Evolutionary conservation across 352 stramenopile genomes (phyloP).

Genomic region (Globisporangium canariense): DNA sequence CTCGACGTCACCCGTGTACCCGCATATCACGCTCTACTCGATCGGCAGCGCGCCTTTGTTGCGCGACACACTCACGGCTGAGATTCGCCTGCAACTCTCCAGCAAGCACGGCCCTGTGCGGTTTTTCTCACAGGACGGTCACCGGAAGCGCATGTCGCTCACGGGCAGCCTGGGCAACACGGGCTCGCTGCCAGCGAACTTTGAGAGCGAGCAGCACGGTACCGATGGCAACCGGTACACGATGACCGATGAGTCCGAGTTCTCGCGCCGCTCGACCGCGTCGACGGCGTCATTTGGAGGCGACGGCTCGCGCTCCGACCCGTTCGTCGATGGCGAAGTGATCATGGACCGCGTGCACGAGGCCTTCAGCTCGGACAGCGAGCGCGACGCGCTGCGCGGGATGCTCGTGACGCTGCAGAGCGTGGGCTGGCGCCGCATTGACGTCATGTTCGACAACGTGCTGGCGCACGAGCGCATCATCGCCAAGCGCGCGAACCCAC

Average conservation of each 20-base stretch:
- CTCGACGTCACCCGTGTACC: constrained; percentile 64
- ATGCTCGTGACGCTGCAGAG: constrained; percentile 78
- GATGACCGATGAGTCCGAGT: constrained; percentile 12
- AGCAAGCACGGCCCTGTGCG: constrained; percentile 39
- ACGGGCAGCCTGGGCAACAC: not conserved
- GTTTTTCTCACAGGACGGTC: constrained; percentile 16
- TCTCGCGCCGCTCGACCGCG: constrained; percentile 10
- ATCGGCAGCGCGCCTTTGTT: constrained; percentile 47
- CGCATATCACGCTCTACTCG: constrained; percentile 58
- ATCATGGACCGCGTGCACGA: constrained; percentile 66
- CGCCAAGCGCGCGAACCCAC: constrained; percentile 58
- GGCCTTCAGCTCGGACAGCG: constrained; percentile 57
- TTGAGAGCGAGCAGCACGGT: constrained; percentile 5
- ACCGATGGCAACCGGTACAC: constrained; percentile 11
- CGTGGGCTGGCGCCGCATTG: constrained; percentile 66
- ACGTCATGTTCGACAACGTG: constrained; percentile 66
- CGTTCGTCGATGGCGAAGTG: constrained; percentile 50
- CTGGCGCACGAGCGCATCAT: constrained; percentile 82
- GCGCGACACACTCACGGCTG: constrained; percentile 41
- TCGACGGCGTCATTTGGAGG: constrained; percentile 16
- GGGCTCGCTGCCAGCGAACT: constrained; percentile 1
- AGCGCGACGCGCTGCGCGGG: constrained; percentile 60
- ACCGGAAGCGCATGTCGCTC: constrained; percentile 15
- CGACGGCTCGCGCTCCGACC: constrained; percentile 31
- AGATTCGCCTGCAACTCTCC: constrained; percentile 29